Evolutionary conservation across 2,329 filamentous ascomycete genomes (phyloP), one percentile per base, ranked within the genome.

Genomic region (Aspergillus sp.): DNA sequence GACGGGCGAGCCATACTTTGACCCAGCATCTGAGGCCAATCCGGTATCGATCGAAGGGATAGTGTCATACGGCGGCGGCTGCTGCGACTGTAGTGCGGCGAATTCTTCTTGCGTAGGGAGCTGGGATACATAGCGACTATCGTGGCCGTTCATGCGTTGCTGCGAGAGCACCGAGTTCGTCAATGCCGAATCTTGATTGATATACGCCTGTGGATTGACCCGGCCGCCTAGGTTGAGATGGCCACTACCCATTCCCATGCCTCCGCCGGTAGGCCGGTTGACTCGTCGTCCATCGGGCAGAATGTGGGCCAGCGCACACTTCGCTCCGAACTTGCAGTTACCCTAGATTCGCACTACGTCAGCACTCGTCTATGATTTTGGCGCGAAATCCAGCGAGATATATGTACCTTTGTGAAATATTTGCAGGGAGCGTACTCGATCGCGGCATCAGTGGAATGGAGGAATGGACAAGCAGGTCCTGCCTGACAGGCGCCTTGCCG

Each of bases 281-380:
- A 98, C 92, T 74, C 94, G 88, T 71, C 92, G 89, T 63, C 95
- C 95, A 78, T 98, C 93, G 69, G 93, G 93, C 53, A 97, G 89
- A 72, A 98, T 91, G 79, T 99, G 95, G 67, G 96, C 92, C 74
- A 98, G 92, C 73, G 94, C 94, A 83, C 95, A 99, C 80, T 98
- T 98, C 66, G 92, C 91, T 65, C 95, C 95, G 77, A 98, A 99
- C 79, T 98, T 98, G 88, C 95, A 99, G 80, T 97, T 97, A 69
- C 95, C 95, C 92, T 97, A 71, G 57, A 61, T 34, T 15, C 30
- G 45, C 19, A 52, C 52, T 23, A 71, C 66, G 73, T 73, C 62
- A 69, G 64, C 58, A 41, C 45, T 56, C 4, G 34, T 41, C 25
- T 19, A 31, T 31, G 7, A 6, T 15, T n/a, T 30, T 50, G 13